Evolutionary conservation across 2,329 filamentous ascomycete genomes (phyloP).

Genomic region (Pseudofabraea citricarpa): DNA sequence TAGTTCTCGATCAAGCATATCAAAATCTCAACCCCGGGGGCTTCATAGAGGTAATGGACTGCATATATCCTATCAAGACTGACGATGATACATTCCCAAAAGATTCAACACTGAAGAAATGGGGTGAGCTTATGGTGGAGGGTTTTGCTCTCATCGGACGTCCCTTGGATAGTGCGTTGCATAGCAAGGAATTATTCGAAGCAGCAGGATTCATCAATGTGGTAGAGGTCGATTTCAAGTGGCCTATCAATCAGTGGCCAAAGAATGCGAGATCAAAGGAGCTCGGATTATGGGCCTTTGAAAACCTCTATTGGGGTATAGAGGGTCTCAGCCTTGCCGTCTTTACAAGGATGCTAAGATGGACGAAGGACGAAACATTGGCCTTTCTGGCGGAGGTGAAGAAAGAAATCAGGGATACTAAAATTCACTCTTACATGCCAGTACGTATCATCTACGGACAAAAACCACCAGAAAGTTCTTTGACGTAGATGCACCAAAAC

Average conservation of each 20-base stretch:
- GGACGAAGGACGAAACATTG: no score
- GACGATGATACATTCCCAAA: constrained; percentile 7
- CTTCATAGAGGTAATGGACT: constrained; percentile 12
- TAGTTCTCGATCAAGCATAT: no score
- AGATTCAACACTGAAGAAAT: constrained; percentile 21
- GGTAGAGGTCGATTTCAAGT: constrained; percentile 39
- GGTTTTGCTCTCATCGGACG: constrained; percentile 25
- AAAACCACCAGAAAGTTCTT: no score
- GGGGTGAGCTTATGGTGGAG: constrained; percentile 19
- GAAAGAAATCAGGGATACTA: no score
- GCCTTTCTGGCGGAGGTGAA: no score
- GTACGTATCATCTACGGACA: no score
- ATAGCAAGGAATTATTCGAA: constrained; percentile 8
- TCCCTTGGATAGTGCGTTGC: constrained; percentile 22
- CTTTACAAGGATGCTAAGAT: not conserved
- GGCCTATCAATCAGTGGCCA: constrained; percentile 46
- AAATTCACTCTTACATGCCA: no score
- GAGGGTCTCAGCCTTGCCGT: not conserved
- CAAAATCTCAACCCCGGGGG: constrained; percentile 7
- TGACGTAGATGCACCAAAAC: no score
- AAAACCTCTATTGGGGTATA: not conserved
- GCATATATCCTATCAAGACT: constrained; percentile 3
- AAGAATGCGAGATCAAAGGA: constrained; percentile 31
- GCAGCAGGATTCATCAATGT: constrained; percentile 18
- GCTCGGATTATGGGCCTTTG: not conserved